Base-by-base conservation (phyloP, 83 land plant genomes). In the Diphasiastrum complanatum region DNA sequence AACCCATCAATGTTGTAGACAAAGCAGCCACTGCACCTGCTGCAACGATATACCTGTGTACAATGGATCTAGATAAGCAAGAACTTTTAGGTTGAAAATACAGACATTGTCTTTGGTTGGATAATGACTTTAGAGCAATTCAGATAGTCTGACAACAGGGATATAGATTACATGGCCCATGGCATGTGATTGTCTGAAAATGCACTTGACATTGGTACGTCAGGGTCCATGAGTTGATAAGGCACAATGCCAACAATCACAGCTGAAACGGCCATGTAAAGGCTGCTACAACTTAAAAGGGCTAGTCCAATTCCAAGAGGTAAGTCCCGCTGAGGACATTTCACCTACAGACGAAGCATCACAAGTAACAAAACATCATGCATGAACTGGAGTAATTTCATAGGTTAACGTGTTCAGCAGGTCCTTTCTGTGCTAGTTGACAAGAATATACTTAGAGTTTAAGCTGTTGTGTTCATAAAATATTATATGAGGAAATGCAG, bases 1-100 rank as follows among this genome's bases (percentile, higher is more conserved):
- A 24, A 20, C 59, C 59, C 35, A 55, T 20, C 26, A 55, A 35
- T 20, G 59, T 35, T 30, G 59, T 55, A 26, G 59, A 55, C 59
- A 55, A 55, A 14, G 59, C 59, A 20, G 35, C 59, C 19, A 55
- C 34, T n/a, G 59, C 59, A 55, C 59, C 59, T 14, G 35, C 59
- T 27, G 59, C 59, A 30, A 55, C 34, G 5, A 30, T 27, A 30
- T 55, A 55, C 59, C 59, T 55, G 35, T 10, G 34, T 6, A 55
- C n/a, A 0, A 41, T 41, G 45, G 18, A 0, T 18, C 12, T 41
- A 18, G 18, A 41, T n/a, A n/a, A n/a, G n/a, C n/a, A n/a, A n/a
- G n/a, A n/a, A n/a, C n/a, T n/a, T n/a, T n/a, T n/a, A n/a, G n/a
- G n/a, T n/a, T n/a, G n/a, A n/a, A n/a, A n/a, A n/a, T n/a, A n/a